Percentiles rank a stretch among this genome's conserved stretches.
Evolutionary conservation across 1,284 basidiomycete species (phyloP).

Genomic region (Singerocomus rubriflavus): DNA sequence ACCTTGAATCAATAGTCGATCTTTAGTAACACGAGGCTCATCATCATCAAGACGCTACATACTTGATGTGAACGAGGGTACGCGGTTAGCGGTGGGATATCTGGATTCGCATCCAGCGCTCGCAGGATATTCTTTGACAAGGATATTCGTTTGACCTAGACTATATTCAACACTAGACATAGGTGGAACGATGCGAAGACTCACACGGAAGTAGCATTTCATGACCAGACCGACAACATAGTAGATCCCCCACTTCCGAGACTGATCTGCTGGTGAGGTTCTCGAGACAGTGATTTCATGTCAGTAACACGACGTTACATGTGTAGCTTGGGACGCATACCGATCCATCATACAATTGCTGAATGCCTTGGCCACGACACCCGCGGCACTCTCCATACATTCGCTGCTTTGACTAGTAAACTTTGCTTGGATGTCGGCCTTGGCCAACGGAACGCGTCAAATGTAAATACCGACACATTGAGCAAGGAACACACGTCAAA

Average conservation of each 20-base stretch:
- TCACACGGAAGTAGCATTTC: conserved; percentile 91
- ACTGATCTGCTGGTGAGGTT: conserved; percentile 65
- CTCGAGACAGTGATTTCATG: conserved; percentile 33
- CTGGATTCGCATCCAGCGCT: conserved; percentile 81
- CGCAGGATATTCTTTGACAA: conserved; percentile 90
- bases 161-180: background rate
- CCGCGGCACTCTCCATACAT: conserved; percentile 88
- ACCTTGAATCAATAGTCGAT: conserved; percentile 47
- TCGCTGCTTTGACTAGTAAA: conserved; percentile 59
- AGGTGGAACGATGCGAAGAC: conserved; percentile 26
- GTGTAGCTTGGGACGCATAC: conserved; percentile 39
- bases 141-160: conserved; percentile 84
- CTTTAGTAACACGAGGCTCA: conserved; percentile 8
- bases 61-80: conserved; percentile 90
- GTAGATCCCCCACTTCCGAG: conserved; percentile 93
- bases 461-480: background rate
- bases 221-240: conserved; percentile 90
- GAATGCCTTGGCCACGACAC: conserved; percentile 90
- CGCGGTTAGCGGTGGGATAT: conserved; percentile 72
- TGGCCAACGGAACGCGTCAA: conserved; percentile 7
- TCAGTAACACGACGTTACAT: background rate
- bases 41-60: conserved; percentile 25
- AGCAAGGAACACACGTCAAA: conserved; percentile 51
- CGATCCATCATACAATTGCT: conserved; percentile 88
- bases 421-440: conserved; percentile 69